Base-by-base conservation (phyloP, 202 grass and related monocot species). In the Zizania palustris region DNA sequence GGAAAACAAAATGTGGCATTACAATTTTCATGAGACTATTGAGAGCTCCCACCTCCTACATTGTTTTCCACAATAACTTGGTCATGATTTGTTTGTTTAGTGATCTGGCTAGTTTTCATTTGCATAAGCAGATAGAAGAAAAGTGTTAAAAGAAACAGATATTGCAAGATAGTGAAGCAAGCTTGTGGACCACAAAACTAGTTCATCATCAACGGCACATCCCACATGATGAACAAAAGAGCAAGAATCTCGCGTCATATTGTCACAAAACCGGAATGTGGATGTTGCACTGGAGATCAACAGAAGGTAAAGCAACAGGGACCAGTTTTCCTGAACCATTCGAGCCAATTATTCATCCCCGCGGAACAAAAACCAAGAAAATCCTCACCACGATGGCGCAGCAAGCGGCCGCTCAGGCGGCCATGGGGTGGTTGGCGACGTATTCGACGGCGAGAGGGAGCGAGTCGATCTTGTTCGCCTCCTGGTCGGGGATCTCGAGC, bases 401-500 rank as follows among this genome's bases (percentile, higher is more conserved):
- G 11, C 55, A 34, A 45, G 12, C 12, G 16, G 45, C 2, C 44
- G 11, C 46, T 94, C 85, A 98, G 59, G 16, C 40, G 41, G 96
- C 89, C 91, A 98, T 95, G 70, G 96, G 96, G 79, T 98, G 96
- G 63, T 90, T 89, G 33, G 91, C 81, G 35, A 95, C 83, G 78
- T 98, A 95, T 79, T 98, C 89, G 44, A 98, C 89, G 55, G 96
- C 96, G 10, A 98, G 89, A 19, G 75, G 75, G 50, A 88, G 85
- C 19, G 96, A 98, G 75, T 95, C 87, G 53, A 98, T 95, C 78
- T 87, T 88, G 74, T 95, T 85, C 3, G 89, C 91, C 89, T 98
- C 96, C 74, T 44, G 11, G 68, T 98, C 96, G 11, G 91, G 96
- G 78, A 98, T 98, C 88, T 98, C 96, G 14, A 98, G 91, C 77